Conservation (phyloP, 495 filamentous ascomycete genomes). For the Trichoderma erinaceum region DNA sequence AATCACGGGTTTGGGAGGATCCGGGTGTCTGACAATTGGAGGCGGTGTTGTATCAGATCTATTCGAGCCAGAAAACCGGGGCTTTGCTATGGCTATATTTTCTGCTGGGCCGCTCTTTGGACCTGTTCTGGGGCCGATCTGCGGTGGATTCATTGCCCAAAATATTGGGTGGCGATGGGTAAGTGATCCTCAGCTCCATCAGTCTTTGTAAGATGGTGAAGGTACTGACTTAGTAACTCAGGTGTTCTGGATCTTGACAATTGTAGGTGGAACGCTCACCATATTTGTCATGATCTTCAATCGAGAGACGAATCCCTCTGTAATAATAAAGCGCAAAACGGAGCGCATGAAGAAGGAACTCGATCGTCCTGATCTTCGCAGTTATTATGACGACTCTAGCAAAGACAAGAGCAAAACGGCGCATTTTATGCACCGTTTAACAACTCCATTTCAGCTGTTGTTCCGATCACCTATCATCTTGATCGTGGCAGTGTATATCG, state of each 20-base stretch:
- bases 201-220: constrained; percentile 50
- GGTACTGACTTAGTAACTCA: constrained; percentile 39
- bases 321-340: constrained; percentile 49
- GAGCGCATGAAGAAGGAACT: constrained; percentile 33
- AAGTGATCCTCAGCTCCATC: constrained; percentile 47
- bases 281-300: constrained; percentile 43
- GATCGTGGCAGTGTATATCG: constrained; percentile 65
- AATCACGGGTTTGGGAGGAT: constrained; percentile 55
- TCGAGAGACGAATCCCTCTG: constrained; percentile 48
- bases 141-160: constrained; percentile 45
- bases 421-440: constrained; percentile 35
- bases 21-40: constrained; percentile 46
- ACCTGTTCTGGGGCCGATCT: constrained; percentile 40
- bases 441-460: constrained; percentile 52
- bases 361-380: constrained; percentile 29
- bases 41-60: constrained; percentile 53
- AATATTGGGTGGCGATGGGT: constrained; percentile 29
- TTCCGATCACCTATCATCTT: constrained; percentile 59
- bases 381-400: constrained; percentile 29
- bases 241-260: constrained; percentile 56
- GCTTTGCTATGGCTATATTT: constrained; percentile 51
- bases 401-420: constrained; percentile 19
- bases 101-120: constrained; percentile 38
- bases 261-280: constrained; percentile 36
- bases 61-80: constrained; percentile 48